These are phyloP conservation scores for Pleurozium schreberi DNA, from an alignment of 225 moss, liverwort and hornwort species.

Conservation along the genomic window DNA sequence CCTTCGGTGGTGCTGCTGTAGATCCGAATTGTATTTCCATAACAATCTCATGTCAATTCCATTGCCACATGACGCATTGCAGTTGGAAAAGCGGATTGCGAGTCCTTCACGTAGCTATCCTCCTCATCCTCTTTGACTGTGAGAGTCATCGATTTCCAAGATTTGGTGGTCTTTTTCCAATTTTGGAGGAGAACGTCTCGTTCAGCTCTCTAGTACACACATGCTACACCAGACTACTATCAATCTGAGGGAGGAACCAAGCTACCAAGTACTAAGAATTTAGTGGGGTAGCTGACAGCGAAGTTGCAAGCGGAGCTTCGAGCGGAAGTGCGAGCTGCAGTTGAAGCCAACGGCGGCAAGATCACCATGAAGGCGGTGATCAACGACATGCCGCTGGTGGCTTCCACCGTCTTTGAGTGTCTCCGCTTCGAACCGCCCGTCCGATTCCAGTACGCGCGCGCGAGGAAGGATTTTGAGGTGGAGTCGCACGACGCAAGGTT, in stretches of 20 bases:
- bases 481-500: conserved; percentile 39
- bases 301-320: conserved; percentile 20
- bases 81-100: not conserved
- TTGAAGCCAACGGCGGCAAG: not conserved
- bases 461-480: conserved; percentile 29
- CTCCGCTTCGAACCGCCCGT: conserved; percentile 32
- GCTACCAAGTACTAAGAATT: not conserved
- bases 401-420: conserved; percentile 24
- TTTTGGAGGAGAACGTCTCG: not conserved
- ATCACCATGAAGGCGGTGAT: conserved; percentile 3
- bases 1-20: not conserved
- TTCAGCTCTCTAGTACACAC: not conserved
- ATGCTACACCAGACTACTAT: not conserved
- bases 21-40: not conserved
- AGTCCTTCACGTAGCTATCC: not conserved
- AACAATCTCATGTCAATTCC: not conserved
- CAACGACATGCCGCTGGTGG: conserved; percentile 29
- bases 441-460: conserved; percentile 28
- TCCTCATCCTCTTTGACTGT: not conserved
- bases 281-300: not conserved
- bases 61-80: not conserved
- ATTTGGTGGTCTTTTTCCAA: not conserved
- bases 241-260: not conserved
- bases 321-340: conserved; percentile 24
- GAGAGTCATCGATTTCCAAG: not conserved